phyloP scores from a whole-genome alignment of 495 filamentous ascomycete genomes.

The Xylaria telfairii region DNA sequence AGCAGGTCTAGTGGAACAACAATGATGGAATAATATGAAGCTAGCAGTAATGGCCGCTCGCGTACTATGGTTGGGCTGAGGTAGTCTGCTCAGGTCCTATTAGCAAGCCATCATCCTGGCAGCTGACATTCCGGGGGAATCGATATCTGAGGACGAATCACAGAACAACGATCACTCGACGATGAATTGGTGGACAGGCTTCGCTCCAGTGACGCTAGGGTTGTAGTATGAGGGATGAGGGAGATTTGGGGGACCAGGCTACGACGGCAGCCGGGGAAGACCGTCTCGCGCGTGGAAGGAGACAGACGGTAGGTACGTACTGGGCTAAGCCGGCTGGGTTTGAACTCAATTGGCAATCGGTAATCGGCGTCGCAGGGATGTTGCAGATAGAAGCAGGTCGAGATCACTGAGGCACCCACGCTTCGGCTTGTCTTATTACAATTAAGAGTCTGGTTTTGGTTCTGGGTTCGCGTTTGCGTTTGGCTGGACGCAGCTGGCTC shows the following conservation, averaged over 20 bases:
- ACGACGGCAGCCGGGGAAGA: neutral
- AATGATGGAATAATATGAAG: slow-evolving; percentile 22
- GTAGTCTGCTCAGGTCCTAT: neutral
- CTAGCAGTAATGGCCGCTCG: slow-evolving; percentile 12
- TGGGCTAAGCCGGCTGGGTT: neutral
- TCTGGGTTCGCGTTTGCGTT: too few relatives aligned
- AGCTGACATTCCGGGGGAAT: neutral
- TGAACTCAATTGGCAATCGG: slow-evolving; percentile 6
- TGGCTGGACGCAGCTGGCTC: neutral
- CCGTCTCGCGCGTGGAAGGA: slow-evolving; percentile 2
- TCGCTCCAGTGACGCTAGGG: slow-evolving; percentile 6
- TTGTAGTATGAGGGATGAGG: neutral
- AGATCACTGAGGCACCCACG: slow-evolving; percentile 17
- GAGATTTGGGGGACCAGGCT: neutral
- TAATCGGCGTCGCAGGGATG: neutral
- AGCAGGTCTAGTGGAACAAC: slow-evolving; percentile 16
- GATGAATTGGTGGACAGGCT: neutral
- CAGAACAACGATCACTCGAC: neutral
- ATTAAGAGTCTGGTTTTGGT: slow-evolving; percentile 21
- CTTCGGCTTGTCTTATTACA: slow-evolving; percentile 25
- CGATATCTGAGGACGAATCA: neutral
- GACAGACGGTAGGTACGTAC: slow-evolving; percentile 17
- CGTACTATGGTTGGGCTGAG: slow-evolving; percentile 8
- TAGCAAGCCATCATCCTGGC: neutral
- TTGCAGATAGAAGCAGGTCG: slow-evolving; percentile 21